Base-by-base conservation (phyloP, 1,139 yeast species). In the Taphrina pruni region DNA sequence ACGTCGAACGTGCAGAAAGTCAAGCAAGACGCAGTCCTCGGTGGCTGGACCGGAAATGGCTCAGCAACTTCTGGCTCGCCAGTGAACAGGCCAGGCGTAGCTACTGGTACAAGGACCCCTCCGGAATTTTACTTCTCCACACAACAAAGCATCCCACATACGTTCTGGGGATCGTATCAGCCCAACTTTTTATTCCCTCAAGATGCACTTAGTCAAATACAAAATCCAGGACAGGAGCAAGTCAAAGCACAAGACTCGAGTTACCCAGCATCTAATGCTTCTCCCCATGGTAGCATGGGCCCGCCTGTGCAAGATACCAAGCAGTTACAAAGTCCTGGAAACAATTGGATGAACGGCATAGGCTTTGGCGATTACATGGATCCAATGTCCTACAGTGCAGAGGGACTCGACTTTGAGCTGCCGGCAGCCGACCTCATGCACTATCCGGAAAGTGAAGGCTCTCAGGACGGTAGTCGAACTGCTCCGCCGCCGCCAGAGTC, bases 161-260 rank as follows among this genome's bases (percentile, higher is more conserved):
- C 72, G 38, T 76, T 77, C 68, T 74, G 73, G 54, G 79, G 77
- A 55, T 75, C 77, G 46, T 79, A 79, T 74, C 79, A 78, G 72
- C 81, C 81, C 5, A 76, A 78, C 46, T 80, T 78, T 68, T 73
- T 79, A 50, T 79, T 79, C 70, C 81, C 81, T 0, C 81, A 79
- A 43, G 72, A 66, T 26, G 57, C 61, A 14, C 36, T 36, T 45
- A 21, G 39, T 9, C 46, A 54, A 50, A 20, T 50, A 11, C 41
- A 26, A n/a, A 50, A 48, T 32, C 65, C 52, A 14, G 39, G 48
- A 7, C 67, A 45, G 20, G 45, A 55, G 36, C 57, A 45, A 12
- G 12, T 46, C 17, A 21, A 36, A 14, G 54, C 43, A 32, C 41
- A 20, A 20, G 48, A 58, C 1, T 6, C 54, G 38, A 20, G 35